Evolutionary conservation across 371 early-diverging fungal species (phyloP).

Genomic region (Haplosporangium sp.): DNA sequence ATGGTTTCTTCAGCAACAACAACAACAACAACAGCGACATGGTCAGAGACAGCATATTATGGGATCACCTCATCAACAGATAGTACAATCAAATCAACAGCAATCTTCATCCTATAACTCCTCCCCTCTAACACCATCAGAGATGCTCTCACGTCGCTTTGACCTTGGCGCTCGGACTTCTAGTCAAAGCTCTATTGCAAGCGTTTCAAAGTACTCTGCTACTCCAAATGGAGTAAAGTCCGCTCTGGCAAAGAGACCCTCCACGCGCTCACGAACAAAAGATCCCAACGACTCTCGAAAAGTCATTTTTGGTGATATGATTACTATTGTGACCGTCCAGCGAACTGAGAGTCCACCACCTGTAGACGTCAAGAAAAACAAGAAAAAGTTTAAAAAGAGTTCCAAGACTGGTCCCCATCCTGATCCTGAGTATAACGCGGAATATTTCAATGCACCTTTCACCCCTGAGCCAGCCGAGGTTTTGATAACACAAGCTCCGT

Average conservation of each 20-base stretch:
- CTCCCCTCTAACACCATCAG: conserved; percentile 21
- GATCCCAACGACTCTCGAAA: conserved; percentile 26
- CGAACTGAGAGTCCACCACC: conserved; percentile 26
- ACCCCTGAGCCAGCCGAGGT: conserved; percentile 47
- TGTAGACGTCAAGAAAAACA: conserved; percentile 28
- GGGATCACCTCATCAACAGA: conserved; percentile 5
- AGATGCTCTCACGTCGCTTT: conserved; percentile 28
- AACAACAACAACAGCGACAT: conserved; percentile 15
- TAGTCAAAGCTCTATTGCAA: conserved; percentile 14
- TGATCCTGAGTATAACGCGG: conserved; percentile 43
- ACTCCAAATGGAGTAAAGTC: conserved; percentile 17
- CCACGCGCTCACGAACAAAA: conserved; percentile 24
- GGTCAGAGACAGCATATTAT: neutral
- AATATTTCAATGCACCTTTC: conserved; percentile 38
- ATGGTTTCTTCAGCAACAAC: conserved; percentile 8
- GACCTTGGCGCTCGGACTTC: conserved; percentile 7
- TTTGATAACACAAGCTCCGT: conserved; percentile 36
- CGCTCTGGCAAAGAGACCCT: conserved; percentile 26
- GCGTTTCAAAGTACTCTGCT: conserved; percentile 10
- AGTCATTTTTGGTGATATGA: conserved; percentile 42
- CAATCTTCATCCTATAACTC: neutral
- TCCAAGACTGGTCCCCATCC: conserved; percentile 22
- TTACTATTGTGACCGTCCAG: conserved; percentile 40
- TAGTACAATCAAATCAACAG: conserved; percentile 1
- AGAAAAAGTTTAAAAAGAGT: conserved; percentile 26